phyloP scores from a whole-genome alignment of 192 early-diverging fungal genomes.

The Entomortierella beljakovae region DNA sequence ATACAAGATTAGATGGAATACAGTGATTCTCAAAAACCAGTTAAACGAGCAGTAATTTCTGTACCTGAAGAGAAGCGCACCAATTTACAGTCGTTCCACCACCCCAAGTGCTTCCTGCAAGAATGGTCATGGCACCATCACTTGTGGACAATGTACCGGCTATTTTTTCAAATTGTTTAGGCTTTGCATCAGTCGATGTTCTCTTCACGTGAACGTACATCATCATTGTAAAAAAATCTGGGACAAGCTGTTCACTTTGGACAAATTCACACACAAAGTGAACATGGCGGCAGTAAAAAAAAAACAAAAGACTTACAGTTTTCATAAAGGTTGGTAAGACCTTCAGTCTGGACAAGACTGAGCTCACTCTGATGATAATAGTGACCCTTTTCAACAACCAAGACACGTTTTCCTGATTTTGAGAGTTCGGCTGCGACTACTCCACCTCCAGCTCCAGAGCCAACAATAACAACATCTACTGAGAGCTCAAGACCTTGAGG shows the following conservation, averaged over 20 bases:
- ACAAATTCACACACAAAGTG: background rate
- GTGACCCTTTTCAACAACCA: conserved; percentile 80
- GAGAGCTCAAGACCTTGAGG: conserved; percentile 45
- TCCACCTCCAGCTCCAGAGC: conserved; percentile 77
- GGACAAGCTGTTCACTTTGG: background rate
- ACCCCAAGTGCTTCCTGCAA: conserved; percentile 77
- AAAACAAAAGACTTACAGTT: conserved; percentile 22
- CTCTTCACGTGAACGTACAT: background rate
- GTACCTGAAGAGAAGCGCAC: conserved; percentile 68
- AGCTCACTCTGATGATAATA: conserved; percentile 68
- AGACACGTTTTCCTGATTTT: conserved; percentile 70
- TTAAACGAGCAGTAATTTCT: background rate
- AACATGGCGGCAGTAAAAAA: background rate
- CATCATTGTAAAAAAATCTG: conserved; percentile 10
- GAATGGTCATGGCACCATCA: conserved; percentile 65
- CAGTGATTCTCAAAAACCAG: background rate
- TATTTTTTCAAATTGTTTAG: conserved; percentile 6
- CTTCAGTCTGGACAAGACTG: conserved; percentile 61
- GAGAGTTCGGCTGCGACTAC: conserved; percentile 75
- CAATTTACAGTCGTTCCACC: conserved; percentile 84
- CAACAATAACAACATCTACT: conserved; percentile 77
- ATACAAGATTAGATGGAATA: no score
- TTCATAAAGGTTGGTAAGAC: conserved; percentile 68
- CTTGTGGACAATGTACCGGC: conserved; percentile 57
- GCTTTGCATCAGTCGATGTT: background rate